Base-by-base conservation (phyloP, 306 rosid genomes). In the Quercus rubra region DNA sequence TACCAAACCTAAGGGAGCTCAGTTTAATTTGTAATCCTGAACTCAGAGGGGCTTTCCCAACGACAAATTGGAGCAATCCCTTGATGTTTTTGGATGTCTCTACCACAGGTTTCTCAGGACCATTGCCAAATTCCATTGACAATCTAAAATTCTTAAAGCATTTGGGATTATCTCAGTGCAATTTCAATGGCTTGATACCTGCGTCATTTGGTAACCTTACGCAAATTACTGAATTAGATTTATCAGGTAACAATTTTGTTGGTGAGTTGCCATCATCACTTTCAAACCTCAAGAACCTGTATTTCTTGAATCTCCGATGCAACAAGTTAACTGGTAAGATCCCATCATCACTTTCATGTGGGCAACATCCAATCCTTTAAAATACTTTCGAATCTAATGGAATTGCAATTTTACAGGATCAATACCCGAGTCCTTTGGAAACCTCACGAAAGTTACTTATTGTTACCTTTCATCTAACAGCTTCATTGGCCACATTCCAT, bases 401-500 rank as follows among this genome's bases (percentile, higher is more conserved):
- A 46, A 0, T 0, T 75, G 74, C 41, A 27, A 63, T 0, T 71
- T 79, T 21, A 15, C 13, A 3, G 72, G 72, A 33, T 14, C 28
- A 5, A 30, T 74, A 70, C 77, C 77, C 27, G 2, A 5, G 6
- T 77, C 77, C 0, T 28, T 82, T 1, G 74, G 78, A 64, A 86
- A 79, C 61, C 77, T 82, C 25, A 76, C 80, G 55, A 57, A 77
- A 33, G 46, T 80, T 2, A 71, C 43, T 27, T 0, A 0, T 1
- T 67, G 80, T 27, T 0, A 1, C 58, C 84, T 84, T 2, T 2
- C 21, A 4, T 0, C 0, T 5, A 84, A 84, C 30, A 55, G 56
- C 1, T 1, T 84, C 67, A 14, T 3, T 9, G 83, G 81, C 71
- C 71, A 75, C 57, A 76, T 83, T 4, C 69, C 83, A 46, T 55